Evolutionary conservation across 129 eudicot genomes (phyloP), one percentile per base, ranked within the genome.

Genomic region (Gnaphalium uliginosum): DNA sequence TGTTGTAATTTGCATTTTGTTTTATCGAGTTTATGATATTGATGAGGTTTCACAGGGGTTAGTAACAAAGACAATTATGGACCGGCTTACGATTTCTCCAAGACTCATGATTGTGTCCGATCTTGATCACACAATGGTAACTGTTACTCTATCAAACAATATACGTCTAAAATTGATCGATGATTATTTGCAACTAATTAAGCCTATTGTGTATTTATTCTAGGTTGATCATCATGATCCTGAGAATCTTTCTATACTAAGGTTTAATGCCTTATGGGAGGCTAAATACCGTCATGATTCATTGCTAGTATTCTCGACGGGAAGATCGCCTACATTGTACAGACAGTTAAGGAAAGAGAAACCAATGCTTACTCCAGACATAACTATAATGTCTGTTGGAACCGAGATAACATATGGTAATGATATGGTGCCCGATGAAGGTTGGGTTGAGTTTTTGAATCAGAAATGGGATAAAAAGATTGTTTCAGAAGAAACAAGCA

Each of bases 41-140:
- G 35, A 39, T 74, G 13, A 33, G 11, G 68, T 82, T 69, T 81
- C 72, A 69, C 80, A 86, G 87, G 86, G 77, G 69, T 56, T 48
- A 76, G 65, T 53, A 58, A 74, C 75, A 43, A 56, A 19, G 25
- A 14, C 24, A 76, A 80, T 73, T 75, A 93, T 93, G 98, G 86
- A 90, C 29, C 86, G 89, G 15, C 76, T 90, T n/a, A 19, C 81
- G 8, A 76, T 70, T 51, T 79, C 92, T 63, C 87, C 98, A 18
- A 93, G 90, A 46, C 89, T 90, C 76, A 94, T 94, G 98, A 87
- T 90, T 39, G 97, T 93, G 70, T 93, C 98, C 17, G 98, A 93
- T 90, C 98, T 93, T 79, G 97, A 94, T 54, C 97, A 90, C 51
- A 94, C 98, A 17, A 90, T 94, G 98, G 98, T 94, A 81, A 61